Base-by-base conservation (phyloP, 805 yeast species). In the Cephaloascus fragrans region DNA sequence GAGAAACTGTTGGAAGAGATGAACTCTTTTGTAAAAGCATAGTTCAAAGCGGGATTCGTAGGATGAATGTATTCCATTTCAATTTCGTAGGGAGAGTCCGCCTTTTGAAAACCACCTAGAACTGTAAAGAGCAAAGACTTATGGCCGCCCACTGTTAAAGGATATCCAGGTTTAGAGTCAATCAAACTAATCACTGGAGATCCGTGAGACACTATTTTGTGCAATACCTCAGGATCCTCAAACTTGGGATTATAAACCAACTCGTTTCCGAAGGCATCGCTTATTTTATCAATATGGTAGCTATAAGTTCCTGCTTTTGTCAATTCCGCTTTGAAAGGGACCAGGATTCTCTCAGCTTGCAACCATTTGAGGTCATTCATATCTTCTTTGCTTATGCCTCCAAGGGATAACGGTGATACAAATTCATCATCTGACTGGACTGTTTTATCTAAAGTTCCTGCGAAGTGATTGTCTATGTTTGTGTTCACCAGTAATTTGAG, bases 51-150 rank as follows among this genome's bases (percentile, higher is more conserved):
- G n/a, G 50, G 58, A 37, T 59, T 56, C 3, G 45, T 40, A 2
- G 65, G 55, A 1, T 48, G 41, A 4, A 44, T 41, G 36, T 53
- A 60, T 18, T 56, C 53, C 18, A 72, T 47, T 2, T 50, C 52
- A 1, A 71, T 65, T 1, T 56, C 51, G 37, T 69, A 64, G 1
- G 85, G 84, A 19, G 64, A 70, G 37, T 77, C 80, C 6, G 59
- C 46, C 6, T 37, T 49, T 36, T 39, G 49, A 34, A 52, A 38
- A 9, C 56, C 44, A 6, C 52, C 49, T 1, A 50, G 37, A 3
- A 54, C 19, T 15, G 45, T 53, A 8, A 67, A 26, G 2, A 53
- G 51, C 4, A 67, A 42, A 3, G 40, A 48, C 43, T 67, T 68
- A 9, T 55, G 47, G 15, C 50, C 53, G 10, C 59, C 58, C 4